Evolutionary conservation across 225 moss, liverwort and hornwort species (phyloP), one percentile per base, ranked within the genome.

Genomic region (Bryum argenteum): DNA sequence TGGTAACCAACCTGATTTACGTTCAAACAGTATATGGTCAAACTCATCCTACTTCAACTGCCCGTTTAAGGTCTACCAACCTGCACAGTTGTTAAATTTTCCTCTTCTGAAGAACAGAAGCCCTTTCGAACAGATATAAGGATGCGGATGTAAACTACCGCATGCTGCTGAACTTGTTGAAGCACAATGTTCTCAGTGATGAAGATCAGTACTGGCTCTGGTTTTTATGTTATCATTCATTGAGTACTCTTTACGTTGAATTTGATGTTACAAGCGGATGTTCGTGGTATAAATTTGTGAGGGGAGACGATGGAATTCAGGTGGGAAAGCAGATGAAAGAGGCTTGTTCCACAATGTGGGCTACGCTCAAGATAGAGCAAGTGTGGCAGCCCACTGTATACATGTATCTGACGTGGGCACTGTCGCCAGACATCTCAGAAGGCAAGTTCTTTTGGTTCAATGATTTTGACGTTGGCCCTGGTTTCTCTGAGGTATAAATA

Each of bases 361-460:
- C 85, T 39, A 96, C 96, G 22, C 71, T 96, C 66, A 93, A 86
- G 85, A 84, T 84, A 63, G 70, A 72, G 12, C 66, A 81, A 87
- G 93, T 96, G 61, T 96, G 96, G 96, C 85, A 86, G 78, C 93
- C 96, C 66, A 83, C 91, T 12, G 58, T 91, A 37, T 96, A 84
- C 65, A 96, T 96, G 93, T 96, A 91, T 70, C 61, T 96, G 58
- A 84, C 96, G 26, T 81, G 90, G 77, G 93, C 96, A 64, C 75
- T 86, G 70, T 48, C 81, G 44, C 91, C 93, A 44, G 93, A 91
- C 71, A 93, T 96, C 33, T 90, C 87, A 12, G 93, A 96, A 74
- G 96, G 93, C 69, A 96, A 90, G 78, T 96, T 96, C 78, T 96
- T 83, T 64, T 96, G 96, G 96, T 93, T 87, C 79, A 91, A 93